These are phyloP conservation scores for Hyphodiscus hymeniophilus DNA, from an alignment of 495 filamentous ascomycete genomes.

Conservation along the genomic window DNA sequence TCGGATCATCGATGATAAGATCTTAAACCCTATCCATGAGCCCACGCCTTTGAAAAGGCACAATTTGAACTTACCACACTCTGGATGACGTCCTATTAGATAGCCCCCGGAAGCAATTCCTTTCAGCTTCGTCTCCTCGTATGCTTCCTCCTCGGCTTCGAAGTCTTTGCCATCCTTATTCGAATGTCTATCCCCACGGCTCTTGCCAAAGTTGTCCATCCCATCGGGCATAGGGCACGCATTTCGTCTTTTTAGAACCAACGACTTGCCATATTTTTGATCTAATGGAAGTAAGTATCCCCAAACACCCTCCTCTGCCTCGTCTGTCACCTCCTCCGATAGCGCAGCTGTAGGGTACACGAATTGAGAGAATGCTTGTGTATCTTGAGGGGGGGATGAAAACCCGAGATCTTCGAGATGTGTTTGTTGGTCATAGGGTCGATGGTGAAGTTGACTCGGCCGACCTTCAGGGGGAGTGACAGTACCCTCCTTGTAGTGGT, in stretches of 20 bases:
- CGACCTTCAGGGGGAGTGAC: conserved; percentile 60
- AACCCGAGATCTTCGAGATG: conserved; percentile 23
- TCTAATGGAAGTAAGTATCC: conserved; percentile 85
- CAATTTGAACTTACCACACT: conserved; percentile 68
- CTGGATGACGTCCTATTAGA: conserved; percentile 83
- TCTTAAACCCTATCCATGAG: conserved; percentile 49
- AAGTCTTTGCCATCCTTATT: conserved; percentile 32
- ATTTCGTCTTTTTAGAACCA: conserved; percentile 64
- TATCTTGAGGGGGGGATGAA: conserved; percentile 48
- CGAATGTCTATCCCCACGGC: conserved; percentile 20
- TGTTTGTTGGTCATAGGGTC: conserved; percentile 30
- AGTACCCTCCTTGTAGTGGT: conserved; percentile 60
- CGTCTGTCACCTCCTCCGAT: conserved; percentile 75
- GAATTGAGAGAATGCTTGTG: conserved; percentile 70
- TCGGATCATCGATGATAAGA: conserved; percentile 64
- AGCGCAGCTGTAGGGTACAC: conserved; percentile 64
- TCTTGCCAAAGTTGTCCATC: conserved; percentile 13
- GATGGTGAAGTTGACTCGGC: conserved; percentile 46
- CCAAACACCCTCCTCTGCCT: conserved; percentile 81
- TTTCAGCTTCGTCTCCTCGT: conserved; percentile 47
- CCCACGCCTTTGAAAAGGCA: conserved; percentile 1
- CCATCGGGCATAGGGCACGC: conserved; percentile 51
- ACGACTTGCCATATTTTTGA: conserved; percentile 51
- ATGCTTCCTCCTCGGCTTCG: conserved; percentile 46
- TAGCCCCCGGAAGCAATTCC: conserved; percentile 66